phyloP scores from a whole-genome alignment of 1,284 basidiomycete genomes.

The Cutaneotrichosporon dermatis region DNA sequence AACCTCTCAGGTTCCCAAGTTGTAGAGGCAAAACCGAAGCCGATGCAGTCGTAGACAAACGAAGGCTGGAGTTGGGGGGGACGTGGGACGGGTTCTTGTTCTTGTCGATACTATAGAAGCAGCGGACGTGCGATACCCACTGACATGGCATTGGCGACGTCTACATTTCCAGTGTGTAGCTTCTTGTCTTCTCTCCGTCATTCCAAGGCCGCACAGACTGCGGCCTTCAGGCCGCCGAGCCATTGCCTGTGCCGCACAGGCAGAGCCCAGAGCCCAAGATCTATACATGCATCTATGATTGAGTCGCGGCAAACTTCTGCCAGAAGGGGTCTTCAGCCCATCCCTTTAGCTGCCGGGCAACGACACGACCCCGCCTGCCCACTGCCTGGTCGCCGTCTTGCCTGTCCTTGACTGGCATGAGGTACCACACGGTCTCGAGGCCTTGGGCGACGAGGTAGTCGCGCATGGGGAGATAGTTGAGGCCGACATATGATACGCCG shows the following conservation, averaged over 20 bases:
- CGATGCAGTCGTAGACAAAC: not conserved
- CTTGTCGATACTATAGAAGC: no score
- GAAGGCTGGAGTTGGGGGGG: no score
- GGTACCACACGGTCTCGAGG: conserved; percentile 68
- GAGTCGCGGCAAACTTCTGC: conserved; percentile 8
- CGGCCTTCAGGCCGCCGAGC: no score
- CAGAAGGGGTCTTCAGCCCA: conserved; percentile 35
- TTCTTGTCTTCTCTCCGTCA: not conserved
- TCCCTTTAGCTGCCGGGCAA: conserved; percentile 18
- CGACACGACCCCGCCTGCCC: conserved; percentile 30
- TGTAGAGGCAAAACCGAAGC: conserved; percentile 1
- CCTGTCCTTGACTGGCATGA: conserved; percentile 32
- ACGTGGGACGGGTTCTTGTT: no score
- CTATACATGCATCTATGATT: not conserved
- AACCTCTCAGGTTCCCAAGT: conserved; percentile 16
- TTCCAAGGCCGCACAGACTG: no score
- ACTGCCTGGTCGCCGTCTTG: conserved; percentile 52
- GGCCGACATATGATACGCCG: conserved; percentile 77
- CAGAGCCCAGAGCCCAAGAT: no score
- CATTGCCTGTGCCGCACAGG: no score
- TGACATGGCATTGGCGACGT: not conserved
- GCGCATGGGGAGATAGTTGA: conserved; percentile 70
- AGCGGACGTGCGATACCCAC: not conserved
- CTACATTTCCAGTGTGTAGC: no score
- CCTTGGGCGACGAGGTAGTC: conserved; percentile 63